phyloP scores from a whole-genome alignment of 164 flowering plant species.

The Vitis amurensis region DNA sequence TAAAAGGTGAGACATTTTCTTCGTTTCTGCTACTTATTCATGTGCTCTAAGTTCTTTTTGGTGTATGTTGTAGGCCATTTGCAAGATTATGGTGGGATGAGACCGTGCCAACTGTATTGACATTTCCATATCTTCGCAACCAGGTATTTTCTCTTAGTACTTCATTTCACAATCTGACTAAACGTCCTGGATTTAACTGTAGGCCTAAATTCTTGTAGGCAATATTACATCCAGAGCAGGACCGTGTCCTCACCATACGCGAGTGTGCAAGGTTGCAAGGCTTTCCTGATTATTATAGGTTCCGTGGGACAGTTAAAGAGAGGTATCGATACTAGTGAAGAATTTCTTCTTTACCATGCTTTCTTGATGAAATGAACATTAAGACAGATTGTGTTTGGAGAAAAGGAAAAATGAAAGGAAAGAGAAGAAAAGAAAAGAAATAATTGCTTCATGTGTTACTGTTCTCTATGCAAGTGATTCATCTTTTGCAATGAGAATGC shows the following conservation, averaged over 20 bases:
- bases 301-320: slow-evolving; percentile 34
- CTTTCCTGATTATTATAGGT: slow-evolving; percentile 39
- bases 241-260: slow-evolving; percentile 38
- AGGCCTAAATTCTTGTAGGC: slow-evolving; percentile 10
- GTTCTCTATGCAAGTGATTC: too few species aligned
- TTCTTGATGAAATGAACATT: background rate
- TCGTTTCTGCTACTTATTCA: background rate
- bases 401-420: too few species aligned
- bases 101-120: slow-evolving; percentile 42
- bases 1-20: slow-evolving; percentile 24
- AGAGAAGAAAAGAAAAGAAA: too few species aligned
- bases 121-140: slow-evolving; percentile 32
- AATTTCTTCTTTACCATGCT: background rate
- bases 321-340: slow-evolving; percentile 14
- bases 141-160: slow-evolving; percentile 27
- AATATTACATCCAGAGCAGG: slow-evolving; percentile 41
- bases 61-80: slow-evolving; percentile 34
- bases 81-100: slow-evolving; percentile 61
- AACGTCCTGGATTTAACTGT: background rate
- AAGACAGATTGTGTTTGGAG: background rate
- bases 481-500: too few species aligned
- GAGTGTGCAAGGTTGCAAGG: slow-evolving; percentile 45
- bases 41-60: background rate
- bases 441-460: too few species aligned
- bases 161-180: background rate